These are phyloP conservation scores for Globisporangium cylindrosporum DNA, from an alignment of 352 stramenopile species.

Conservation along the genomic window DNA sequence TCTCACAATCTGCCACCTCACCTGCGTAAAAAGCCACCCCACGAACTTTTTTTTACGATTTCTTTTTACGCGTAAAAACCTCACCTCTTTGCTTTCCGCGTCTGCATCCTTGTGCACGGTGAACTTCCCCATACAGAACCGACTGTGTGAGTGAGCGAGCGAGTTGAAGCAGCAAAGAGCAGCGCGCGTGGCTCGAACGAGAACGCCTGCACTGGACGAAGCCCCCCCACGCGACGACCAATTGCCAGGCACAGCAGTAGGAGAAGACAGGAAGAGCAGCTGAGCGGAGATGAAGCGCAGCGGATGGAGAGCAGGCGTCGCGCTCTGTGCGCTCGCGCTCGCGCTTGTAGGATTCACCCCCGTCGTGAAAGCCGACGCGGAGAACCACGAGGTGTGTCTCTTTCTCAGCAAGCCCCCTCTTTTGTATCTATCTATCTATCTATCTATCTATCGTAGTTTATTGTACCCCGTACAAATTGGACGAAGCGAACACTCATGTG, in stretches of 20 bases:
- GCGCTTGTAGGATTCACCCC: constrained; percentile 16
- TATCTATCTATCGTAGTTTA: background rate
- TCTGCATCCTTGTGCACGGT: background rate
- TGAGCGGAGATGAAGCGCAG: constrained; percentile 1
- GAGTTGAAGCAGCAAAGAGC: constrained; percentile 9
- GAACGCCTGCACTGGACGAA: background rate
- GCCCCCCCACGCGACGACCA: background rate
- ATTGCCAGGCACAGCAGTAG: background rate
- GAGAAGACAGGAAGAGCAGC: background rate
- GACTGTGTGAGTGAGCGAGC: background rate
- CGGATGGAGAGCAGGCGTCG: constrained; percentile 2
- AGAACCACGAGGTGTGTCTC: constrained; percentile 49
- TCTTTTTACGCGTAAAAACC: constrained; percentile 6
- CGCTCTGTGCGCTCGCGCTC: constrained; percentile 21
- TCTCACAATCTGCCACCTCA: constrained; percentile 3
- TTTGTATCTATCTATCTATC: background rate
- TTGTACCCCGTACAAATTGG: background rate
- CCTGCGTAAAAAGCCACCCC: background rate
- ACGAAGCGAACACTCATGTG: background rate
- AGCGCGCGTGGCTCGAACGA: background rate
- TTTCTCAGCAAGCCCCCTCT: background rate
- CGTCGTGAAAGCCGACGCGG: constrained; percentile 34
- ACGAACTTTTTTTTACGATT: background rate
- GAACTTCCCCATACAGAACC: background rate
- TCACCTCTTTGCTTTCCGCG: background rate